Base-by-base conservation (phyloP, 768 basidiomycete species). In the Leccinum arenicola region DNA sequence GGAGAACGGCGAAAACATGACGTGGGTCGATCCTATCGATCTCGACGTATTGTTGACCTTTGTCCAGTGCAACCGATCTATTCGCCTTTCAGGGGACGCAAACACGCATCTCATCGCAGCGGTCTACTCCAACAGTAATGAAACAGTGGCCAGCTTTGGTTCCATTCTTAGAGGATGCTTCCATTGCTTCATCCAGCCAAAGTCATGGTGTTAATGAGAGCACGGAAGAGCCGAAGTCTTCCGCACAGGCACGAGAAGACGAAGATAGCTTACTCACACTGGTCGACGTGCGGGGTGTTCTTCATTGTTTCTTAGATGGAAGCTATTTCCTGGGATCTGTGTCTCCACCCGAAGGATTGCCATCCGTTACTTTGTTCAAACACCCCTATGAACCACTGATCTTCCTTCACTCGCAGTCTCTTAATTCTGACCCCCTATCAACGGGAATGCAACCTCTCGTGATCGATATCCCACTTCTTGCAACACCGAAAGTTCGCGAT, bases 51-150 rank as follows among this genome's bases (percentile, higher is more conserved):
- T 52, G 57, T 47, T 61, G 57, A 70, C 70, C 36, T 67, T 45
- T 23, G 35, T 56, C 59, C 71, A 93, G 91, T 57, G 86, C 87
- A 8, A 86, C 86, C 56, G 87, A 92, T 74, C 74, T 93, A 43
- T 93, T 93, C 70, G 87, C 89, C 43, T 91, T 92, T 68, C 87
- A 91, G 74, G 85, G 84, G 40, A 82, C 84, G 10, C 83, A 85
- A 56, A 83, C 81, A 14, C 82, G 79, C 49, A 61, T 77, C 33
- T 69, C 69, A 27, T 72, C 74, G 47, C 80, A 79, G 64, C 71
- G 77, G 23, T 71, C 75, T 6, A 69, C 82, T 19, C 89, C 90
- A n/a, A 73, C 78, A 48, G 72, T 84, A 40, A 88, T 93, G 54
- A 77, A 77, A 21, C 68, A 75, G 31, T 93, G 92, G 90, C 90